Percentiles rank a stretch among this genome's conserved stretches.
Conservation (phyloP, 2,329 filamentous ascomycete genomes). For the Xylaria sp. region DNA sequence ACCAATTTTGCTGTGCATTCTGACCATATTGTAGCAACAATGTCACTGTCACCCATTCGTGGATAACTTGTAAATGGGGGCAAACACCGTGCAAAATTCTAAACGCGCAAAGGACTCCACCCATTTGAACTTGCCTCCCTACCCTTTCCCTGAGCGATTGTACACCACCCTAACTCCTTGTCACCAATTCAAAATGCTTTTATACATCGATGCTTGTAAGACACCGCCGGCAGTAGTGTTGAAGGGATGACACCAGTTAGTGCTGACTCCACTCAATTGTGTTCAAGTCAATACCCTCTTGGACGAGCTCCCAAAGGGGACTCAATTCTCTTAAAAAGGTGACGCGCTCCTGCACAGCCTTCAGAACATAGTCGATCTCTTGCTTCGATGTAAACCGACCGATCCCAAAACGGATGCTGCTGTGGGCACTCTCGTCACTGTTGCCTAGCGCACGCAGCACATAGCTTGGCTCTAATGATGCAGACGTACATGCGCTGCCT, state of each 20-base stretch:
- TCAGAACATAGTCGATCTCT: slow-evolving; percentile 97
- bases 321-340: slow-evolving; percentile 93
- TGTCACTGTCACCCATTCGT: neutral
- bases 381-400: slow-evolving; percentile 93
- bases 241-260: slow-evolving; percentile 51
- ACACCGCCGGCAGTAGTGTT: too few relatives aligned
- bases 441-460: slow-evolving; percentile 92
- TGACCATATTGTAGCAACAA: neutral
- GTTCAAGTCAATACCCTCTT: slow-evolving; percentile 93
- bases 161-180: slow-evolving; percentile 18
- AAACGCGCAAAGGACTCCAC: neutral
- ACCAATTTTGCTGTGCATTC: neutral
- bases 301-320: slow-evolving; percentile 95
- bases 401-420: slow-evolving; percentile 96
- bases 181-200: slow-evolving; percentile 6
- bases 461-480: slow-evolving; percentile 94
- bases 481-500: slow-evolving; percentile 95
- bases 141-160: slow-evolving; percentile 1
- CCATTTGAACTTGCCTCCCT: neutral
- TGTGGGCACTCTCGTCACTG: slow-evolving; percentile 97
- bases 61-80: neutral
- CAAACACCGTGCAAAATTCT: neutral
- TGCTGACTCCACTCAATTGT: slow-evolving; percentile 99
- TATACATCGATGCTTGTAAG: too few relatives aligned
- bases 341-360: slow-evolving; percentile 89